Evolutionary conservation across 1,284 basidiomycete genomes (phyloP).

Genomic region (Erythrobasidium hasegawianum): DNA sequence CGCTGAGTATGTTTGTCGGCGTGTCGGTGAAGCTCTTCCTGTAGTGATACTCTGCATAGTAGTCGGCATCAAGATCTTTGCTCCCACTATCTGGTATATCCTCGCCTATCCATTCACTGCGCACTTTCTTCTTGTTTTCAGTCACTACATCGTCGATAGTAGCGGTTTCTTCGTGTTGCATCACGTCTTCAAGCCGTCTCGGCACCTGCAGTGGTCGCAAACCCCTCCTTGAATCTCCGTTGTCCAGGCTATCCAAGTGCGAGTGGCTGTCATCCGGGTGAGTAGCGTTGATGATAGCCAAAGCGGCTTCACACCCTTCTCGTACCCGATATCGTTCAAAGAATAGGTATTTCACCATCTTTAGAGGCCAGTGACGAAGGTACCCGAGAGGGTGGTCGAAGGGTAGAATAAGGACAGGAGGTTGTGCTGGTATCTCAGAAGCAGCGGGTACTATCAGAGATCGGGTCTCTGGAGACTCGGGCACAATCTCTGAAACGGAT

Average conservation of each 20-base stretch:
- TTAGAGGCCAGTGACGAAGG: slow-evolving; percentile 70
- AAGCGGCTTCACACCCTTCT: slow-evolving; percentile 77
- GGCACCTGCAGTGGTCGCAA: slow-evolving; percentile 20
- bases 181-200: slow-evolving; percentile 13
- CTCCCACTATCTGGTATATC: slow-evolving; percentile 42
- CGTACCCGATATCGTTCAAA: slow-evolving; percentile 75
- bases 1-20: slow-evolving; percentile 62
- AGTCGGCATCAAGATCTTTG: slow-evolving; percentile 71
- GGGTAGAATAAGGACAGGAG: slow-evolving; percentile 77
- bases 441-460: slow-evolving; percentile 26
- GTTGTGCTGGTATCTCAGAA: slow-evolving; percentile 62
- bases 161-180: slow-evolving; percentile 11
- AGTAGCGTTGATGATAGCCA: slow-evolving; percentile 64
- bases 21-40: slow-evolving; percentile 59
- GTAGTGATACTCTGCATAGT: slow-evolving; percentile 64
- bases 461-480: not conserved
- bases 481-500: not conserved
- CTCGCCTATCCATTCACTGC: slow-evolving; percentile 43
- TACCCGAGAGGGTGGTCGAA: slow-evolving; percentile 82
- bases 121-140: slow-evolving; percentile 38
- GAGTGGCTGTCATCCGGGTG: slow-evolving; percentile 44
- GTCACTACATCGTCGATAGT: slow-evolving; percentile 35
- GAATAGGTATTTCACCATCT: slow-evolving; percentile 82
- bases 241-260: not conserved
- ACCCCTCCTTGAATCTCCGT: slow-evolving; percentile 13